Base-by-base conservation (phyloP, 352 stramenopile genomes). In the Phytopythium sindhum region DNA sequence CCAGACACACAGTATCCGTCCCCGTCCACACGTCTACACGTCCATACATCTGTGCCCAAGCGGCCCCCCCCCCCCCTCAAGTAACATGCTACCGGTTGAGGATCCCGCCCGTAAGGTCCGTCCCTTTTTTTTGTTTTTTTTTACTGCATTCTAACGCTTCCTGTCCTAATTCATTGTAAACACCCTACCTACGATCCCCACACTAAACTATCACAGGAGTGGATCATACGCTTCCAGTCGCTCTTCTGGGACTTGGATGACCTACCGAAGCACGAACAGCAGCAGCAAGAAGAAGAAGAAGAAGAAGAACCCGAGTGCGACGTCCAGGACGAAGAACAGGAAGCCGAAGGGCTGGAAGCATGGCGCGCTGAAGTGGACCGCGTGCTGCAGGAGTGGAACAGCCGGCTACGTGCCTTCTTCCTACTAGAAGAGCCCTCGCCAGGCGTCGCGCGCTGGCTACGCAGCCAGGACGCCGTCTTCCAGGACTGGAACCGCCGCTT, bases 161-260 rank as follows among this genome's bases (percentile, higher is more conserved):
- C 8, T 21, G 5, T 54, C 10, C 23, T 33, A 8, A 42, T 14
- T 57, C 23, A 41, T 14, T 9, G 12, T 26, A 21, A 57, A 23
- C 23, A 28, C 14, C 51, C 23, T n/a, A n/a, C n/a, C n/a, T n/a
- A n/a, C n/a, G n/a, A n/a, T n/a, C n/a, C n/a, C n/a, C n/a, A n/a
- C n/a, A n/a, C n/a, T n/a, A n/a, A n/a, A n/a, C n/a, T n/a, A n/a
- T n/a, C n/a, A n/a, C 51, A 57, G 51, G 51, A 57, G 29, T 37
- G 29, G 26, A 57, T 33, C 12, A 28, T 15, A 26, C 51, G 51
- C 51, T 57, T 57, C 51, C 51, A 29, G 23, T 33, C 51, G 51
- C 51, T 41, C 14, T 57, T 57, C 51, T 57, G 51, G 51, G 51
- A 57, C 51, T 12, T 57, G 26, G 51, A 57, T 11, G 51, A 41